Percentiles rank a stretch among this genome's conserved stretches.
phyloP scores from a whole-genome alignment of 2,329 filamentous ascomycete species.

The Graphilbum fragrans region DNA sequence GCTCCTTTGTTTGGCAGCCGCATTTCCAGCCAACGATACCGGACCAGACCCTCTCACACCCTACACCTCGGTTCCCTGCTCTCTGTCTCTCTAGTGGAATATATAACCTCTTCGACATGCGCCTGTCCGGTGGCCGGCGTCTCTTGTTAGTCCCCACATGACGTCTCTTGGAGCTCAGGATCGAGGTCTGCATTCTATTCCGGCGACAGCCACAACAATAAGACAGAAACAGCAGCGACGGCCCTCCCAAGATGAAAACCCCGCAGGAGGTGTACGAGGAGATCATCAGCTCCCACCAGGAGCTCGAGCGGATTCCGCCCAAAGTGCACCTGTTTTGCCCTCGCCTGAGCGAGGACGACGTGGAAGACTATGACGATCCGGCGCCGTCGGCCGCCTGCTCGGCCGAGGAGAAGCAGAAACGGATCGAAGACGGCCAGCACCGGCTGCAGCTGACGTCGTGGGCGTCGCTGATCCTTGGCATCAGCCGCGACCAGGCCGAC shows the following conservation, averaged over 20 bases:
- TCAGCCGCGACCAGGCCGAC: conserved; percentile 47
- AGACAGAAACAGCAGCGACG: no score
- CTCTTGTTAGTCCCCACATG: no score
- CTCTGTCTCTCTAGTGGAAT: no score
- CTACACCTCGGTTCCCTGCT: no score
- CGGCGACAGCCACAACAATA: no score
- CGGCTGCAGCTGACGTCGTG: conserved; percentile 53
- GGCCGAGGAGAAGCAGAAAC: conserved; percentile 32
- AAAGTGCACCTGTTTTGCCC: conserved; percentile 58
- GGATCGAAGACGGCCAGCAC: conserved; percentile 40
- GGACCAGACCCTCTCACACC: no score
- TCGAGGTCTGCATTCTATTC: no score
- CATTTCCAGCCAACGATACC: no score
- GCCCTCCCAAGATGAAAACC: conserved; percentile 19
- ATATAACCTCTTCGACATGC: no score
- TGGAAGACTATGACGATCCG: conserved; percentile 43
- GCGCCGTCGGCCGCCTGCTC: conserved; percentile 21
- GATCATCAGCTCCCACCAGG: conserved; percentile 29
- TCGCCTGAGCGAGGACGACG: conserved; percentile 48
- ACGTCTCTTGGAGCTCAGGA: no score
- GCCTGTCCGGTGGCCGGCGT: no score
- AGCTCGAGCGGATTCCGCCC: conserved; percentile 28
- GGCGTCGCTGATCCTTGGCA: conserved; percentile 57
- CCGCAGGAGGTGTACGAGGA: conserved; percentile 22
- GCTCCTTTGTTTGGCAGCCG: no score